Percentiles rank a stretch among this genome's conserved stretches.
These are phyloP conservation scores for Phoenix dactylifera DNA, from an alignment of 176 grass and related monocot genomes.

Conservation along the genomic window DNA sequence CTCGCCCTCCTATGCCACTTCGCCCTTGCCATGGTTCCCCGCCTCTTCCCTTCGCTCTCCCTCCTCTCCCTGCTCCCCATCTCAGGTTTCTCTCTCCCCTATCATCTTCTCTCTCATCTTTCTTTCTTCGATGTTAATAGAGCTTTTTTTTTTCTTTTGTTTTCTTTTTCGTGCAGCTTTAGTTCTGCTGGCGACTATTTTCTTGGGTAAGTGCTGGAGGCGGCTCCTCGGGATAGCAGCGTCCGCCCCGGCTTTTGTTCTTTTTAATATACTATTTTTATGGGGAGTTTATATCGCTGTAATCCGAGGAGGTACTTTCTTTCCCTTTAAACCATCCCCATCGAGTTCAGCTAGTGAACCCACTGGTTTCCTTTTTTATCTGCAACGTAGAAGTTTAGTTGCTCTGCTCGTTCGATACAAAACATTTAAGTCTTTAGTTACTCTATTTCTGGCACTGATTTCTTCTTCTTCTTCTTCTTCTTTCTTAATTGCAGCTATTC, in stretches of 20 bases:
- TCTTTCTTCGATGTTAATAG: background rate
- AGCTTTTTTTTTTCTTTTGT: background rate
- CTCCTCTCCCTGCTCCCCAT: constrained; percentile 86
- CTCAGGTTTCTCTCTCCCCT: constrained; percentile 29
- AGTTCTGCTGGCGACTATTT: constrained; percentile 54
- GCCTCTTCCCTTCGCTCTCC: constrained; percentile 54
- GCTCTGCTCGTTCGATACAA: too few species aligned
- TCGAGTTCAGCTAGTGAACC: too few species aligned
- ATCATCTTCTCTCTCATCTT: too few species aligned
- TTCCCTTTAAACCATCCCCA: too few species aligned
- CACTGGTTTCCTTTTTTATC: too few species aligned
- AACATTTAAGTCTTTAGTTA: too few species aligned
- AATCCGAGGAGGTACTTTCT: constrained; percentile 46
- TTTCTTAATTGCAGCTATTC: constrained; percentile 50
- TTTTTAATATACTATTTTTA: constrained; percentile 91
- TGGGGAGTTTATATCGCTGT: constrained; percentile 68
- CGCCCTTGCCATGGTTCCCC: constrained; percentile 77
- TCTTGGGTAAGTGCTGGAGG: constrained; percentile 63
- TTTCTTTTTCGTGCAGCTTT: constrained; percentile 38
- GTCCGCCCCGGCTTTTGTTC: constrained; percentile 73
- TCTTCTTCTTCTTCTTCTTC: constrained; percentile 18
- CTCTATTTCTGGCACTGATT: background rate
- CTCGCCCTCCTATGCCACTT: constrained; percentile 66
- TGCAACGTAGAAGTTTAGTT: too few species aligned
- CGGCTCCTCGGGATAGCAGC: constrained; percentile 54